phyloP scores from a whole-genome alignment of 306 rosid genomes.

The Quercus gilva region DNA sequence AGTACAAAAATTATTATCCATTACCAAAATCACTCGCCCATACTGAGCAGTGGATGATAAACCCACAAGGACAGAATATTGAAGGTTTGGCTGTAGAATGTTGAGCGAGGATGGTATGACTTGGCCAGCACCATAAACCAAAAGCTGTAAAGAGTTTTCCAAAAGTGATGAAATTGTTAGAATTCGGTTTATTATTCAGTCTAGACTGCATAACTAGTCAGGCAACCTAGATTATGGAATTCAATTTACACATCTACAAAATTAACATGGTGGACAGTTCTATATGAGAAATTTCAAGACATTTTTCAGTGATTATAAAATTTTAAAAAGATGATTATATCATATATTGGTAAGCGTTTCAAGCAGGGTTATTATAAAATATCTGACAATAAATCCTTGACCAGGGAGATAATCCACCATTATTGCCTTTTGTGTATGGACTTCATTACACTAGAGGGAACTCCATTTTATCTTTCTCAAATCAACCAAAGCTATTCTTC shows the following conservation, averaged over 20 bases:
- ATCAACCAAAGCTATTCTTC: not conserved
- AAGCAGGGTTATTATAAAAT: not conserved
- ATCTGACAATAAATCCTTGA: not conserved
- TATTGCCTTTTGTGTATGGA: not conserved
- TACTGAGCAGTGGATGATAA: constrained; percentile 52
- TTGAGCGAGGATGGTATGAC: constrained; percentile 78
- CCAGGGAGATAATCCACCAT: not conserved
- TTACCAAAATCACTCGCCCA: constrained; percentile 71
- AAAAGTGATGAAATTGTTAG: constrained; percentile 17
- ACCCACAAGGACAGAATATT: constrained; percentile 62
- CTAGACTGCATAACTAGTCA: not conserved
- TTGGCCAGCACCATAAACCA: constrained; percentile 86
- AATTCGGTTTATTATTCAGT: constrained; percentile 5
- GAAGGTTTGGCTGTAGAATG: constrained; percentile 56
- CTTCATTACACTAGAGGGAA: not conserved
- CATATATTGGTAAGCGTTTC: not conserved
- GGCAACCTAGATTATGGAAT: not conserved
- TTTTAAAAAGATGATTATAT: not conserved
- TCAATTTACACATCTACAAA: not conserved
- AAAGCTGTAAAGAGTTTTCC: constrained; percentile 50
- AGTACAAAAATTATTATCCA: constrained; percentile 78
- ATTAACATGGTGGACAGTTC: not conserved
- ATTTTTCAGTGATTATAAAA: not conserved
- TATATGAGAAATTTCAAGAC: not conserved
- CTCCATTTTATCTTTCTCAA: not conserved